Percentiles rank a stretch among this genome's conserved stretches.
Conservation (phyloP, 2,329 filamentous ascomycete species). For the Rhexocercosporidium sp. region DNA sequence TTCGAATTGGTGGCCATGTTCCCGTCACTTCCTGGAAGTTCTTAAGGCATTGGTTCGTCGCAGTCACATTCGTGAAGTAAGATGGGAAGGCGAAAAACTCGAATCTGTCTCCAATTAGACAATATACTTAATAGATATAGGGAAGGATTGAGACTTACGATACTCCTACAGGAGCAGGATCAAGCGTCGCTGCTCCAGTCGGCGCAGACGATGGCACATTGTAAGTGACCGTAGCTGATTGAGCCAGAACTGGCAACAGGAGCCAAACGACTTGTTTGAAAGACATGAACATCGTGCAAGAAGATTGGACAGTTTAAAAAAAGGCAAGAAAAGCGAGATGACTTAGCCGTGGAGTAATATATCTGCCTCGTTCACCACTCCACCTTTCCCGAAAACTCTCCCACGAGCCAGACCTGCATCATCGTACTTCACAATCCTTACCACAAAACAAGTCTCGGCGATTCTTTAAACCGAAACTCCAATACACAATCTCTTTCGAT, state of each 20-base stretch:
- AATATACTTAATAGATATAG: too few species aligned
- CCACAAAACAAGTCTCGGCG: not conserved
- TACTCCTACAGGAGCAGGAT: conserved; percentile 50
- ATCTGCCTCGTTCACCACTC: not conserved
- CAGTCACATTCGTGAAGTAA: conserved; percentile 57
- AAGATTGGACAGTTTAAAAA: not conserved
- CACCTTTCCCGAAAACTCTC: not conserved
- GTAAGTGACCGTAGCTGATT: conserved; percentile 28
- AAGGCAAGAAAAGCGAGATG: not conserved
- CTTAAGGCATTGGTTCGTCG: conserved; percentile 55
- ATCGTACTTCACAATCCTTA: not conserved
- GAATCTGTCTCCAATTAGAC: conserved; percentile 43
- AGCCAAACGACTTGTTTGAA: conserved; percentile 24
- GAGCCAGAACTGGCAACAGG: conserved; percentile 22
- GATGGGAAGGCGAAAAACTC: conserved; percentile 62
- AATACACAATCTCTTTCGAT: not conserved
- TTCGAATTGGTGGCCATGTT: conserved; percentile 58
- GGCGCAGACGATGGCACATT: conserved; percentile 34
- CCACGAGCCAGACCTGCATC: not conserved
- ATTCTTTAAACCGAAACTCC: not conserved
- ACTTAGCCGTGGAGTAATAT: not conserved
- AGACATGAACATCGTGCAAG: conserved; percentile 20
- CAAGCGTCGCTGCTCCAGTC: conserved; percentile 36
- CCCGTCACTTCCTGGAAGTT: conserved; percentile 57
- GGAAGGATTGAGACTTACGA: conserved; percentile 47